phyloP scores from a whole-genome alignment of 257 asterid species.

The Gentiana macrophylla region DNA sequence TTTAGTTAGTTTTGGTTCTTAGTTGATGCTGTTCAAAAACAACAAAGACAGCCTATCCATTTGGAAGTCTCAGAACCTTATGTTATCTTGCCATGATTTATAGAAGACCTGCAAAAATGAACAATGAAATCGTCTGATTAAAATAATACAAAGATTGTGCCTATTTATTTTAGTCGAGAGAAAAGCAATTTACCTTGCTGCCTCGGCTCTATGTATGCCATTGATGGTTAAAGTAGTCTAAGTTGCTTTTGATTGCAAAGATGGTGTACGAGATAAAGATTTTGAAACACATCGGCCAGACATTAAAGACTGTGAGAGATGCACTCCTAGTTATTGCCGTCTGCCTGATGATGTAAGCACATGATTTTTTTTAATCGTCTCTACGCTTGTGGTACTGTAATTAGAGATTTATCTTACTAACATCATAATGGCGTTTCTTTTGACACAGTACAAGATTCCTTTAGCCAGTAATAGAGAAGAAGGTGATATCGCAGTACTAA shows the following conservation, averaged over 20 bases:
- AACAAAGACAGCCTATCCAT: too few species aligned
- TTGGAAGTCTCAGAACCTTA: too few species aligned
- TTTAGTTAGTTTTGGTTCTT: too few species aligned
- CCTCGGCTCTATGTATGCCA: neutral
- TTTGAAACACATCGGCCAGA: slow-evolving; percentile 74
- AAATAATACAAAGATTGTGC: too few species aligned
- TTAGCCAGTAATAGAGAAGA: slow-evolving; percentile 59
- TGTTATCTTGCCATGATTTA: too few species aligned
- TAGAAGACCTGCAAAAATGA: too few species aligned
- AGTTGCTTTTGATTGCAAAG: slow-evolving; percentile 32
- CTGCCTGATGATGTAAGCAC: slow-evolving; percentile 78
- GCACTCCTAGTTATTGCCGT: slow-evolving; percentile 92
- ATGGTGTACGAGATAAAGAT: slow-evolving; percentile 56
- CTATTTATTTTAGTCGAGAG: too few species aligned
- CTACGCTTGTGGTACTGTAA: slow-evolving; percentile 6
- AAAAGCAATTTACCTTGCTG: too few species aligned
- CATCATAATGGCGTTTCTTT: neutral
- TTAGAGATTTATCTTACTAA: too few species aligned
- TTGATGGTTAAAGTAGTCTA: neutral
- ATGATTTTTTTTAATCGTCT: slow-evolving; percentile 5
- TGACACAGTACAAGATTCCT: slow-evolving; percentile 72
- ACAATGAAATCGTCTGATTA: too few species aligned
- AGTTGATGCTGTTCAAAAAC: too few species aligned
- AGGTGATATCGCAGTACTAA: slow-evolving; percentile 62
- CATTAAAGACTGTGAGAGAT: slow-evolving; percentile 68